Evolutionary conservation across 225 moss, liverwort and hornwort genomes (phyloP).

Genomic region (Climacium dendroides): DNA sequence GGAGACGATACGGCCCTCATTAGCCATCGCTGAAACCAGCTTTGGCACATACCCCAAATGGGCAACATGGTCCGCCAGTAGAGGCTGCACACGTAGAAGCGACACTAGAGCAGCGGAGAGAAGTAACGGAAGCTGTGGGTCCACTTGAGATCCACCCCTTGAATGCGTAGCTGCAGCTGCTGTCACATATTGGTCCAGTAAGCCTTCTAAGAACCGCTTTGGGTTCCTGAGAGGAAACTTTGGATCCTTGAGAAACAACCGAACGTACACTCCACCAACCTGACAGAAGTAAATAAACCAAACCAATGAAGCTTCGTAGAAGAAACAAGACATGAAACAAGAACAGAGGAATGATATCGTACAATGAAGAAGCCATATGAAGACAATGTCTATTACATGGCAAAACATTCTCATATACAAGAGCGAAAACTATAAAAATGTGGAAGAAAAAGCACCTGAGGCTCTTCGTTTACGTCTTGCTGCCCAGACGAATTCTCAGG

Average conservation of each 20-base stretch:
- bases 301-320: background rate
- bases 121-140: slow-evolving; percentile 76
- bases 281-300: background rate
- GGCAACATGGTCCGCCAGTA: slow-evolving; percentile 89
- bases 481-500: slow-evolving; percentile 70
- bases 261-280: slow-evolving; percentile 95
- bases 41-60: slow-evolving; percentile 90
- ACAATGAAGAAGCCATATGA: background rate
- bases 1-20: slow-evolving; percentile 71
- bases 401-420: background rate
- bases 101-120: slow-evolving; percentile 91
- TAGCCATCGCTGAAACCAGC: slow-evolving; percentile 89
- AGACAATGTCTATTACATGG: background rate
- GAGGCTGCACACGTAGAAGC: slow-evolving; percentile 75
- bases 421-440: background rate
- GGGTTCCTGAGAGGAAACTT: slow-evolving; percentile 89
- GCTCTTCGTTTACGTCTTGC: slow-evolving; percentile 75
- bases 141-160: slow-evolving; percentile 32
- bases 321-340: background rate
- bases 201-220: slow-evolving; percentile 82
- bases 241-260: slow-evolving; percentile 82
- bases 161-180: slow-evolving; percentile 84
- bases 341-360: background rate
- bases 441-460: slow-evolving; percentile 44
- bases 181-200: slow-evolving; percentile 81